Base-by-base conservation (phyloP, 129 eudicot species). In the Gnaphalium uliginosum region DNA sequence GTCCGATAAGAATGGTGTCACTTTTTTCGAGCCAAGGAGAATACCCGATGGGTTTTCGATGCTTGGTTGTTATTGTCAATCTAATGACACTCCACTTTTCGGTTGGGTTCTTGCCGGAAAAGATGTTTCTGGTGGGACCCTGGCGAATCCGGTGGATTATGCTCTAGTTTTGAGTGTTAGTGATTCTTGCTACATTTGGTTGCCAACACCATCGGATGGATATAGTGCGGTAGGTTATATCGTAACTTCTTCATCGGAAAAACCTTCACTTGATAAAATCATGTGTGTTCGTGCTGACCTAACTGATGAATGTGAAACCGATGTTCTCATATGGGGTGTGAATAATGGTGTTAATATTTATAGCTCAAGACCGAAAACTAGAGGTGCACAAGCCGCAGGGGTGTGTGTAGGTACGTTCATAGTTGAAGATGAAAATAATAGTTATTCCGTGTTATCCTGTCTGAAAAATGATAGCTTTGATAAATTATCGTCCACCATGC, bases 11-110 rank as follows among this genome's bases (percentile, higher is more conserved):
- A 74, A 27, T 5, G 93, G 91, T 17, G 89, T 81, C 41, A 76
- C 96, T 14, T 87, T 83, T 50, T 86, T 80, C 35, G 92, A 88
- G 23, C 97, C 97, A 1, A 33, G 74, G 26, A 29, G 73, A 14
- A 19, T 86, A 24, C 97, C 96, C 26, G 81, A 88, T 57, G 96
- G 96, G 43, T 91, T 76, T 65, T 81, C 80, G 57, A 81, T 85
- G 84, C 87, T 91, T 32, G 96, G 97, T 9, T 72, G 81, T 78
- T 89, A 86, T 48, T 81, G 84, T 22, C 96, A 91, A 71, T 78
- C 90, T 24, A 91, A 85, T 76, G 77, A 89, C 59, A 63, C 64
- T 14, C 87, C 87, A 10, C 86, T 88, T 14, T 86, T 82, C 4
- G 97, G 88, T 21, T 82, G 85, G 83, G 78, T 81, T 76, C 87